Conservation (phyloP, 306 rosid genomes). For the Malus orientalis region DNA sequence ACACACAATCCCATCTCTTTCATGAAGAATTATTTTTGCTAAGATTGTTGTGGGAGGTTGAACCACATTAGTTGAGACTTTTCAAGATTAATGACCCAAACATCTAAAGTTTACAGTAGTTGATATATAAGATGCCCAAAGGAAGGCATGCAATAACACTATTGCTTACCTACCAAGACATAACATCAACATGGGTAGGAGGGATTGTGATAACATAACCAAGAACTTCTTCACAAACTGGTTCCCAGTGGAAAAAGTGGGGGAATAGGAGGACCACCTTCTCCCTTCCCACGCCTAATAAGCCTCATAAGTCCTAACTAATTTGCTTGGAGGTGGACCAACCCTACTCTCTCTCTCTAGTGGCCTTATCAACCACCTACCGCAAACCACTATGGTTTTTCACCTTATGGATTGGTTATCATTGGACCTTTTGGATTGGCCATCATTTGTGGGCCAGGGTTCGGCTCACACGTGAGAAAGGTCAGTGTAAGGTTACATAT, state of each 20-base stretch:
- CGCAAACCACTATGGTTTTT: background rate
- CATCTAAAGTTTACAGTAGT: background rate
- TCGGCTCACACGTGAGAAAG: background rate
- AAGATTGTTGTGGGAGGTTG: constrained; percentile 9
- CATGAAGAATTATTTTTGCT: background rate
- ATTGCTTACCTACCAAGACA: constrained; percentile 35
- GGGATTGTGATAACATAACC: constrained; percentile 1
- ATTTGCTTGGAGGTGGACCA: constrained; percentile 8
- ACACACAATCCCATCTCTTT: background rate
- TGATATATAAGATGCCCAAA: background rate
- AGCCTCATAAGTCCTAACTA: background rate
- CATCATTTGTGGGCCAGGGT: background rate
- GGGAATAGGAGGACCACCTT: background rate
- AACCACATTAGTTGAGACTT: constrained; percentile 17
- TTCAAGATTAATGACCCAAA: background rate
- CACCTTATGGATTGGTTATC: background rate
- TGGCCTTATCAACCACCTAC: constrained; percentile 1
- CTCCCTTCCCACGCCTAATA: background rate
- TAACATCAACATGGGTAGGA: background rate
- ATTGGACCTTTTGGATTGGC: background rate
- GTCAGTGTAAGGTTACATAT: background rate
- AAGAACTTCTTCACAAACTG: background rate
- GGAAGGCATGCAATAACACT: background rate
- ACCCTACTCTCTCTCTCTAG: background rate
- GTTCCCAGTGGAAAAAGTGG: background rate